Evolutionary conservation across 2,329 filamentous ascomycete species (phyloP).

Genomic region (Colletotrichum sp.): DNA sequence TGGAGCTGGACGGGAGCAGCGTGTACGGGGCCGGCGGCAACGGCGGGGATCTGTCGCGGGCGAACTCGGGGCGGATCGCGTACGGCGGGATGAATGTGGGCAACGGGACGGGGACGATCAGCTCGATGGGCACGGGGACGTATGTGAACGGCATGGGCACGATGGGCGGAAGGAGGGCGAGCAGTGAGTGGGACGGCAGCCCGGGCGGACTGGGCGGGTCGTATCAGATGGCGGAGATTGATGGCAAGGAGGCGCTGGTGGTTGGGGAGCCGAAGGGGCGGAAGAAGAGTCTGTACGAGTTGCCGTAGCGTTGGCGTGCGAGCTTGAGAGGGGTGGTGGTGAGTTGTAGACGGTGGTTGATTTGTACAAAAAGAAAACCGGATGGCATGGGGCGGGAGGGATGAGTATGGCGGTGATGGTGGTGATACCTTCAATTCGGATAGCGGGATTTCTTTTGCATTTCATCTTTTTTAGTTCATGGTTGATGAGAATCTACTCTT

Average conservation of each 20-base stretch:
- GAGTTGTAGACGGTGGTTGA: neutral
- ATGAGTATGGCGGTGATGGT: neutral
- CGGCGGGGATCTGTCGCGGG: neutral
- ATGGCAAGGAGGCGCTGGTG: conserved; percentile 9
- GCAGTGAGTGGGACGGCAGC: conserved; percentile 12
- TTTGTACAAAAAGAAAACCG: neutral
- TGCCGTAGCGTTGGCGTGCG: neutral
- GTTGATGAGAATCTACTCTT: conserved; percentile 7
- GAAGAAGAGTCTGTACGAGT: conserved; percentile 16
- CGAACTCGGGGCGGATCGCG: neutral
- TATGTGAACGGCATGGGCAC: neutral
- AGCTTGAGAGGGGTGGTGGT: neutral
- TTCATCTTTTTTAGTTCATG: neutral
- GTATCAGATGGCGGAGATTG: conserved; percentile 17
- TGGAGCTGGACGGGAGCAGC: conserved; percentile 1
- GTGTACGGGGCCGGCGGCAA: neutral
- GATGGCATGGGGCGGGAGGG: neutral
- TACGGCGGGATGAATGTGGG: neutral
- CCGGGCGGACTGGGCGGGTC: neutral
- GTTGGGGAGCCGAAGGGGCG: neutral
- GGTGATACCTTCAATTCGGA: conserved; percentile 5
- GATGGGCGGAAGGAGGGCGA: neutral
- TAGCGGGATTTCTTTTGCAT: neutral
- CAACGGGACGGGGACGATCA: conserved; percentile 1
- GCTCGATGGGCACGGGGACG: conserved; percentile 17